Base-by-base conservation (phyloP, 176 grass and related monocot genomes). In the Lolium multiflorum region DNA sequence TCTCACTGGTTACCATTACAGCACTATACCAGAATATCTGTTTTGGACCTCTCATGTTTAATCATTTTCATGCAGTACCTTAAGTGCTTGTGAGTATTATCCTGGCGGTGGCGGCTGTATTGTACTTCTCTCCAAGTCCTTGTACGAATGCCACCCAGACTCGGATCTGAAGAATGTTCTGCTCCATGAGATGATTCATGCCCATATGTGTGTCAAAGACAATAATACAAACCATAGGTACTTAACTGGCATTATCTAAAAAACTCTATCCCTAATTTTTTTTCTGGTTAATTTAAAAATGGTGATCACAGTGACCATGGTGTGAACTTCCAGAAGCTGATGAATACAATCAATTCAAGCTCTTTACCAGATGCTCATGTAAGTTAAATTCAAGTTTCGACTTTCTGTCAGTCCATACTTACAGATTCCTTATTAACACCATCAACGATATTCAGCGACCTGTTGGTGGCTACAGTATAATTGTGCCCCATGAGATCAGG, bases 121-220 rank as follows among this genome's bases (percentile, higher is more conserved):
- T 43, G 79, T 95, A 89, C 71, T 84, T 80, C 83, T 95, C 70
- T 91, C 90, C 0, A 85, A 85, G 65, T 88, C 88, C 43, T 92
- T 95, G 50, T 87, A 69, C 1, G 69, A 64, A 46, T 57, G 51
- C 46, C 38, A 39, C 20, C 11, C 61, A 55, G 68, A 75, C 57
- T 71, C 35, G 25, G 83, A 89, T 85, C 67, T 95, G 65, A 92
- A 95, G 80, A 95, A 92, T 87, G 51, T 64, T 87, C 82, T 95
- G 82, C 88, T 95, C 67, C 93, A 95, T 87, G 93, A 95, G 84
- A 95, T 95, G 93, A 95, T 95, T 76, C 93, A 95, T 46, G 90
- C 93, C 6, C 89, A 91, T 66, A 83, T 92, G 78, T 95, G 93
- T 76, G 79, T 92, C 74, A 81, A 87, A 76, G 56, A 91, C 15